Evolutionary conservation across 768 basidiomycete genomes (phyloP).

Genomic region (Amyloporia xantha): DNA sequence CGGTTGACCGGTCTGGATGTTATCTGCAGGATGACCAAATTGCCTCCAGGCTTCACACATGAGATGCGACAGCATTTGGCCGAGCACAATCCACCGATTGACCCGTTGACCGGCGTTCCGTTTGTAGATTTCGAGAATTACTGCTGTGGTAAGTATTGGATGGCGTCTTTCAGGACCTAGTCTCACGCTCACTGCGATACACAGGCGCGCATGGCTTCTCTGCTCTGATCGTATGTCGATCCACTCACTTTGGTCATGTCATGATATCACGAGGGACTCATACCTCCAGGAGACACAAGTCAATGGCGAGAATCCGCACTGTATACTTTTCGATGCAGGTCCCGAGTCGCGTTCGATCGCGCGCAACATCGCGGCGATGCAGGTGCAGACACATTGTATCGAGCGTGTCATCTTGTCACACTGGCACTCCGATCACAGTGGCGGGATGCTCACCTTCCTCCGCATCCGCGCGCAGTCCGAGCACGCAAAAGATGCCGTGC

Average conservation of each 20-base stretch:
- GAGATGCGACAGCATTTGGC: conserved; percentile 61
- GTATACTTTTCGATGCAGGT: conserved; percentile 79
- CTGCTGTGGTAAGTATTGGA: conserved; percentile 53
- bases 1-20: not conserved
- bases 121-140: conserved; percentile 68
- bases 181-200: no score
- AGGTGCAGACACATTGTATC: conserved; percentile 45
- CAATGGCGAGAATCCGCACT: conserved; percentile 35
- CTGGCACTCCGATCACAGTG: conserved; percentile 53
- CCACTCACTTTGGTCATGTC: not conserved
- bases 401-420: conserved; percentile 66
- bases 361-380: conserved; percentile 62
- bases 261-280: no score
- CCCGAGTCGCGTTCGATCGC: conserved; percentile 70
- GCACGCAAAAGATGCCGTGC: conserved; percentile 9
- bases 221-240: conserved; percentile 57
- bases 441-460: conserved; percentile 57
- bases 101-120: conserved; percentile 47
- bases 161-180: not conserved
- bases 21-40: conserved; percentile 59
- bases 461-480: conserved; percentile 30
- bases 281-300: conserved; percentile 64
- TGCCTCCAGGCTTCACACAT: conserved; percentile 73
- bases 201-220: conserved; percentile 83
- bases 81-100: conserved; percentile 36